A percentile compares a stretch with the other conserved stretches of the same genome.
These are phyloP conservation scores for Mycena metata DNA, from an alignment of 768 basidiomycete species.

Conservation along the genomic window DNA sequence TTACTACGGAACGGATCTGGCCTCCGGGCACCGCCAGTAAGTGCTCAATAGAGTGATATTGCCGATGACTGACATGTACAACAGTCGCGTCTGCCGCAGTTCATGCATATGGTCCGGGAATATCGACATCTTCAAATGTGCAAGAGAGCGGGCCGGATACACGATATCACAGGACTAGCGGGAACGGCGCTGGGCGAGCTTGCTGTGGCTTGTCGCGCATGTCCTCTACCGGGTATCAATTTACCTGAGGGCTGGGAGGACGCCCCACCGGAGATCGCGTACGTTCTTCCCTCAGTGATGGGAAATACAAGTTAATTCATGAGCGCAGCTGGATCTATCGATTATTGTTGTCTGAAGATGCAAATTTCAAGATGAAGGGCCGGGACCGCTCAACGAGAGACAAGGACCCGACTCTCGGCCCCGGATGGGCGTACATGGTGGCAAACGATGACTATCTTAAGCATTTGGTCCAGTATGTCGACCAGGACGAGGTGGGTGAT, in stretches of 20 bases:
- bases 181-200: constrained; percentile 13
- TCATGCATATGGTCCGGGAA: constrained; percentile 20
- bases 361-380: constrained; percentile 36
- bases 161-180: constrained; percentile 4
- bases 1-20: neutral
- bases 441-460: constrained; percentile 20
- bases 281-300: neutral
- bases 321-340: constrained; percentile 18
- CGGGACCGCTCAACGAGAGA: constrained; percentile 12
- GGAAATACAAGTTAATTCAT: no score
- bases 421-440: constrained; percentile 35
- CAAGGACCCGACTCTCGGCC: constrained; percentile 31
- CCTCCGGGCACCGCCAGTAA: neutral
- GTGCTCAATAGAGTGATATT: neutral
- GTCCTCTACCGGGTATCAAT: constrained; percentile 30
- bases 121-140: constrained; percentile 34
- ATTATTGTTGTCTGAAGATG: constrained; percentile 26
- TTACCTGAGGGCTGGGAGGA: constrained; percentile 15
- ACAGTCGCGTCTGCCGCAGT: constrained; percentile 26
- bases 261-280: constrained; percentile 12
- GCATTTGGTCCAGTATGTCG: neutral
- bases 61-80: neutral
- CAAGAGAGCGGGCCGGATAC: constrained; percentile 24
- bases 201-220: constrained; percentile 25
- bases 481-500: neutral